phyloP scores from a whole-genome alignment of 2,329 filamentous ascomycete species.

The Aureobasidium sp. region DNA sequence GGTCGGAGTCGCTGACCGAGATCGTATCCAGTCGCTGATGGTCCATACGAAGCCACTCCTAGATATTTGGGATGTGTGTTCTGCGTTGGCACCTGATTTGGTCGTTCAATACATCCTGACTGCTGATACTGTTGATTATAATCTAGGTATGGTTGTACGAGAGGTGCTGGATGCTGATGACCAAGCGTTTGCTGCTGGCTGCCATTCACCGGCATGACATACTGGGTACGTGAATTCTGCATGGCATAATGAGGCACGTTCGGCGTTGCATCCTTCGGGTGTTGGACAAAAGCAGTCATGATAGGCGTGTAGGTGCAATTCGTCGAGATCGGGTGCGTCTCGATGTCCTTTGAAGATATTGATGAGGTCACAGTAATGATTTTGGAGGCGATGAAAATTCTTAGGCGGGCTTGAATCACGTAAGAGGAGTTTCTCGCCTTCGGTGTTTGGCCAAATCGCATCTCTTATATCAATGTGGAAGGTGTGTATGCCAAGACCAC shows the following conservation, averaged over 20 bases:
- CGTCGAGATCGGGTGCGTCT: background rate
- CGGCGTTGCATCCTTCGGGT: background rate
- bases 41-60: background rate
- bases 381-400: background rate
- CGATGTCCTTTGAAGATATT: background rate
- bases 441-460: no score
- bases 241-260: background rate
- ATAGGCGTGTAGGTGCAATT: background rate
- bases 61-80: background rate
- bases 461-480: no score
- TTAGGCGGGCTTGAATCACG: background rate
- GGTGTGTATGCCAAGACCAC: background rate
- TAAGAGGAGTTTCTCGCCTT: background rate
- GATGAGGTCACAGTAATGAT: background rate
- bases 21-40: background rate
- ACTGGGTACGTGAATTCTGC: background rate
- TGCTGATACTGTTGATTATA: background rate
- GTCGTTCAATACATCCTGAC: background rate
- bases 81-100: background rate
- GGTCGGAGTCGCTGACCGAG: background rate
- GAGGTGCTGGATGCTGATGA: background rate
- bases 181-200: background rate
- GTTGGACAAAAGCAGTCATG: constrained; percentile 1
- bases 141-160: background rate
- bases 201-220: background rate